Evolutionary conservation across 2,329 filamentous ascomycete species (phyloP).

Genomic region (Mariannaea sp.): DNA sequence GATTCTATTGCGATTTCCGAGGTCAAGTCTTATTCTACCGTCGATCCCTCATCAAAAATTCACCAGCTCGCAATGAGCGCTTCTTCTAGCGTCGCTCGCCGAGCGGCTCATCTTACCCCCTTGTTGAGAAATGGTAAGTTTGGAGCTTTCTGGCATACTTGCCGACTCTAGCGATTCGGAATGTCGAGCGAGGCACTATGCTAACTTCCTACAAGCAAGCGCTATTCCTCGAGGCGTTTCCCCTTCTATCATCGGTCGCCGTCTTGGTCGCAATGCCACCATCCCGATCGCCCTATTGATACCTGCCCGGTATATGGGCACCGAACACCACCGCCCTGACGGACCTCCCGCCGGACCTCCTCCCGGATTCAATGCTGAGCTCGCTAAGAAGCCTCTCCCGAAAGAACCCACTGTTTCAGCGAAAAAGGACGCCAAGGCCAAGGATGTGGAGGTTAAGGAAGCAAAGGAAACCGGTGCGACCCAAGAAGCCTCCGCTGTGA

Average conservation of each 20-base stretch:
- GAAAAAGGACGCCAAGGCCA: conserved; percentile 39
- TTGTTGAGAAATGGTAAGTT: conserved; percentile 55
- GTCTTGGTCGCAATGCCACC: conserved; percentile 52
- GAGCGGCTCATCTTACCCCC: conserved; percentile 59
- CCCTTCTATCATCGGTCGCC: conserved; percentile 53
- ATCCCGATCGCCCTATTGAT: conserved; percentile 61
- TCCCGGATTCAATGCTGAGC: conserved; percentile 87
- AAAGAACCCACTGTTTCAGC: conserved; percentile 54
- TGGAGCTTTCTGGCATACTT: conserved; percentile 15
- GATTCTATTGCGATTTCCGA: conserved; percentile 15
- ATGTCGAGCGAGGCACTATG: conserved; percentile 11
- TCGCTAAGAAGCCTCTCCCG: conserved; percentile 82
- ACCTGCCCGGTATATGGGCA: conserved; percentile 60
- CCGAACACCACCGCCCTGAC: conserved; percentile 61
- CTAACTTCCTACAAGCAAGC: conserved; percentile 48
- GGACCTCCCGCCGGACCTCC: conserved; percentile 68
- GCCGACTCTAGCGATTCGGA: conserved; percentile 14
- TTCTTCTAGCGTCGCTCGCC: conserved; percentile 59
- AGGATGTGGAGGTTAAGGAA: conserved; percentile 25
- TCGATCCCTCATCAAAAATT: conserved; percentile 17
- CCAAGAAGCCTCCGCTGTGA: conserved; percentile 37
- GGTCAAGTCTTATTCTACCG: conserved; percentile 6
- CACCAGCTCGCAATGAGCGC: conserved; percentile 55
- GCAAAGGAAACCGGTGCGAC: conserved; percentile 19
- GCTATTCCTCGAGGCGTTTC: conserved; percentile 53